Evolutionary conservation across 441 rosid species (phyloP).

Genomic region (Breynia disticha): DNA sequence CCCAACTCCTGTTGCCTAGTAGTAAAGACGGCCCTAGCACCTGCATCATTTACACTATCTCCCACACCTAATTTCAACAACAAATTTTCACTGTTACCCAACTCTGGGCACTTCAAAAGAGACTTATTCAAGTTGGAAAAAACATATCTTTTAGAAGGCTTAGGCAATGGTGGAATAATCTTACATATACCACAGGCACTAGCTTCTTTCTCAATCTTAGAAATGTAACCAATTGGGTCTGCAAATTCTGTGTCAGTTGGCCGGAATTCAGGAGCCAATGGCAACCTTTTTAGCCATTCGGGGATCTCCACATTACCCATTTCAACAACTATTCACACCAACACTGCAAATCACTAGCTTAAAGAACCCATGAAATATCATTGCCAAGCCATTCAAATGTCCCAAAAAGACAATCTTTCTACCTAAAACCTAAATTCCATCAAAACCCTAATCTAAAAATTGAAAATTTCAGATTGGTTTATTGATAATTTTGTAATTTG

Average conservation of each 20-base stretch:
- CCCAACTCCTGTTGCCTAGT: constrained; percentile 98
- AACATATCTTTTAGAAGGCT: constrained; percentile 80
- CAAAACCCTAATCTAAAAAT: constrained; percentile 5
- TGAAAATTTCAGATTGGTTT: constrained; percentile 3
- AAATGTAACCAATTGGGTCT: constrained; percentile 95
- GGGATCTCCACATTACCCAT: constrained; percentile 94
- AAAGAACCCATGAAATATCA: constrained; percentile 16
- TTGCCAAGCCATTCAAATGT: constrained; percentile 10
- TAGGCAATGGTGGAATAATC: constrained; percentile 91
- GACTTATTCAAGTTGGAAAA: constrained; percentile 74
- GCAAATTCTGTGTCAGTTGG: constrained; percentile 98
- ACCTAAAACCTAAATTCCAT: constrained; percentile 34
- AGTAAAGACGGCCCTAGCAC: constrained; percentile 73
- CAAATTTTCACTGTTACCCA: constrained; percentile 35
- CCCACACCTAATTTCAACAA: constrained; percentile 16
- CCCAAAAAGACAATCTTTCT: constrained; percentile 1
- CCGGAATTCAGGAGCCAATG: constrained; percentile 84
- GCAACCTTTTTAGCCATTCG: constrained; percentile 78
- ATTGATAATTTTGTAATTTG: background rate
- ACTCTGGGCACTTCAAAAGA: constrained; percentile 65
- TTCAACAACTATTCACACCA: constrained; percentile 24
- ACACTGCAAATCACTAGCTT: constrained; percentile 10
- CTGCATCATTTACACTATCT: constrained; percentile 30
- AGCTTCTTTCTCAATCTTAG: constrained; percentile 94
- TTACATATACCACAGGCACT: constrained; percentile 93